Evolutionary conservation across 139 green algal genomes (phyloP).

Genomic region (Monoraphidium neglectum): DNA sequence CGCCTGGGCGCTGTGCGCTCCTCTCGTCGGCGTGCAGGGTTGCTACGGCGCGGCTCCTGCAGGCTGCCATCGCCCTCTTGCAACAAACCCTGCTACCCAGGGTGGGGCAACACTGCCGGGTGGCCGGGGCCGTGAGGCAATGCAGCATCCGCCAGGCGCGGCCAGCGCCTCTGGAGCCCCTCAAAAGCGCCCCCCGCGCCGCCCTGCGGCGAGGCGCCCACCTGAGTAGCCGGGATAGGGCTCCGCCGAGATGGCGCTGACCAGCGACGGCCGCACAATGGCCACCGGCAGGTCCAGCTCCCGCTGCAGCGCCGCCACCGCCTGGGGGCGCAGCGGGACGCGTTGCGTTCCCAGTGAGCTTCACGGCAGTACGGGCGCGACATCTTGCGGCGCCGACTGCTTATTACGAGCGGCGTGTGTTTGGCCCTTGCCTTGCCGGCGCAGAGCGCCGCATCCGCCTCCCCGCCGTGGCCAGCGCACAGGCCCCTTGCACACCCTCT

Average conservation of each 20-base stretch:
- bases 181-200: too few species aligned
- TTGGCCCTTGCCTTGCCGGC: neutral
- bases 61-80: neutral
- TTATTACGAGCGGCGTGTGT: neutral
- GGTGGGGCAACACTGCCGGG: neutral
- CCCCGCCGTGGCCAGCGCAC: neutral
- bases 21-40: neutral
- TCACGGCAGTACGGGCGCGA: neutral
- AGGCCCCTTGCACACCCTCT: too few species aligned
- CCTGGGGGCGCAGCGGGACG: slow-evolving; percentile 4
- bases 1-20: neutral
- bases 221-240: slow-evolving; percentile 52
- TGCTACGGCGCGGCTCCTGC: neutral
- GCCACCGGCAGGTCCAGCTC: slow-evolving; percentile 17
- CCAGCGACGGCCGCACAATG: slow-evolving; percentile 54
- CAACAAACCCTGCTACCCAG: neutral
- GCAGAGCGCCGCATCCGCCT: neutral
- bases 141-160: too few species aligned
- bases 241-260: slow-evolving; percentile 41
- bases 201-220: too few species aligned
- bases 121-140: too few species aligned
- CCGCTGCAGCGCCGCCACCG: slow-evolving; percentile 47
- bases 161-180: too few species aligned
- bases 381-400: neutral
- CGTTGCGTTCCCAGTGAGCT: neutral